Base-by-base conservation (phyloP, 768 basidiomycete genomes). In the Boletus subparvulus region DNA sequence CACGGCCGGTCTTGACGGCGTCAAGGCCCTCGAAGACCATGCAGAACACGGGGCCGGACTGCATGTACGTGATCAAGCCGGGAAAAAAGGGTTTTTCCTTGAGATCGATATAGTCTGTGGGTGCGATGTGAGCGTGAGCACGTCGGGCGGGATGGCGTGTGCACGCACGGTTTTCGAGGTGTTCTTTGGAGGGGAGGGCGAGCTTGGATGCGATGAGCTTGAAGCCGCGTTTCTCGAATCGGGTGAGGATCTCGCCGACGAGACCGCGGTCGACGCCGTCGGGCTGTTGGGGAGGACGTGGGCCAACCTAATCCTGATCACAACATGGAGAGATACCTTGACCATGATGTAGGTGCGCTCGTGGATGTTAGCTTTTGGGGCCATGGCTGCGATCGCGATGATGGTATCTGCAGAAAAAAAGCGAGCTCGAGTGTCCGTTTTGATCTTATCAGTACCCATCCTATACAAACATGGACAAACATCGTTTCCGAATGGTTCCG, bases 341-440 rank as follows among this genome's bases (percentile, higher is more conserved):
- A 98, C 84, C 96, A 98, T 98, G 82, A 98, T 98, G 81, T 96
- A 98, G 75, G 95, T 96, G 75, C 92, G 93, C 74, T 98, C 94
- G 51, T 62, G 67, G 72, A 76, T 75, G 57, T 66, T 67, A 43
- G 2, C 28, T 16, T 39, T 39, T 1, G 40, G 46, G 35, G 59
- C 52, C 56, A 61, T 60, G 56, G 12, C 24, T 88, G 89, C 90
- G 72, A 65, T 74, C 61, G 69, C 49, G 63, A 63, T 69, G 63
- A 63, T 69, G 64, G 62, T 65, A 65, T 63, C 70, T 64, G 66
- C 36, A 56, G 52, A 50, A 16, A 14, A 30, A 47, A n/a, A 17
- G 5, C 19, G 13, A 35, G 8, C 21, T 28, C 6, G 8, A 14
- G 9, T 6, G 17, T 7, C 21, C 3, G 2, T 41, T n/a, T 46